These are phyloP conservation scores for Closterium sp. DNA, from an alignment of 139 green algal genomes.

Conservation along the genomic window DNA sequence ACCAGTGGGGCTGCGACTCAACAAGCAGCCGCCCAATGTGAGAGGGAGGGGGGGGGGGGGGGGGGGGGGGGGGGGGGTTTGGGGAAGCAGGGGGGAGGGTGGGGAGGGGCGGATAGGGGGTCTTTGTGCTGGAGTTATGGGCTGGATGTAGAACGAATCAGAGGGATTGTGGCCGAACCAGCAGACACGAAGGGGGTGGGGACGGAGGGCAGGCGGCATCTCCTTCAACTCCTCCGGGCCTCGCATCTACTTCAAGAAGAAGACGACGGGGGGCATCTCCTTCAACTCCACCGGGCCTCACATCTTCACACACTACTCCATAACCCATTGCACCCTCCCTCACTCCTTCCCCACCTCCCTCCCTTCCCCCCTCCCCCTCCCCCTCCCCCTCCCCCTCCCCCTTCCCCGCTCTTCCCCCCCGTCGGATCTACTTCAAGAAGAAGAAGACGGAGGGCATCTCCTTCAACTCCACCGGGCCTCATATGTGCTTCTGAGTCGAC, in stretches of 20 bases:
- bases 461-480: constrained; percentile 76
- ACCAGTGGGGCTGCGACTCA: neutral
- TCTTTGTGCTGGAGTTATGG: neutral
- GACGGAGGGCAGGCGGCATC: too few species aligned
- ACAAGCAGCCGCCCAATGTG: neutral
- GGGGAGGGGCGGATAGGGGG: neutral
- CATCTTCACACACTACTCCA: too few species aligned
- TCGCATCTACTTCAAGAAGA: constrained; percentile 90
- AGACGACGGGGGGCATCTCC: constrained; percentile 90
- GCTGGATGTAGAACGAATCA: neutral
- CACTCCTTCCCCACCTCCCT: too few species aligned
- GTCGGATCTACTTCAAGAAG: constrained; percentile 89
- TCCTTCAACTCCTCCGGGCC: too few species aligned
- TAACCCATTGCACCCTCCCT: too few species aligned
- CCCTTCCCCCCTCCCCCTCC: too few species aligned
- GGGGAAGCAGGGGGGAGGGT: too few species aligned
- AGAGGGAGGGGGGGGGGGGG: too few species aligned
- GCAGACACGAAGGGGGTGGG: neutral
- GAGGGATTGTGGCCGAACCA: neutral
- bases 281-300: constrained; percentile 81
- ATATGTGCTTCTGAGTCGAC: too few species aligned
- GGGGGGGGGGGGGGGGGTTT: too few species aligned
- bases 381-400: too few species aligned
- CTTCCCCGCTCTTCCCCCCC: too few species aligned
- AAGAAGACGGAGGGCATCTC: constrained; percentile 93